Evolutionary conservation across 495 filamentous ascomycete species (phyloP).

Genomic region (Talaromyces borbonicus): DNA sequence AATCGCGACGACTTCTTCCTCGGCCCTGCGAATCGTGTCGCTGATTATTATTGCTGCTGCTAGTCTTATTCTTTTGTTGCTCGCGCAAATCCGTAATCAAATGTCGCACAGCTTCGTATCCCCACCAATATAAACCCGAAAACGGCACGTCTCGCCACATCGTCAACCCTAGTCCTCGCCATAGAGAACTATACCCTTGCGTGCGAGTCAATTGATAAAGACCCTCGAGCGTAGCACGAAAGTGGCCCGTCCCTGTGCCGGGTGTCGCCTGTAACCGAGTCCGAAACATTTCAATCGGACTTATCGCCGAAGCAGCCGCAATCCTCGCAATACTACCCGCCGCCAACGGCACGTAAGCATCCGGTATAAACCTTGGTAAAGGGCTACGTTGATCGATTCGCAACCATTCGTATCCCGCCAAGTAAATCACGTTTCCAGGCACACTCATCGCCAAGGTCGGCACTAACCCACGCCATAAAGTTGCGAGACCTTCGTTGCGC

Average conservation of each 20-base stretch:
- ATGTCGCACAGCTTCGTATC: conserved; percentile 75
- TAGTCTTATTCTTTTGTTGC: conserved; percentile 23
- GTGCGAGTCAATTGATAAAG: conserved; percentile 66
- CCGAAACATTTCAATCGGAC: conserved; percentile 89
- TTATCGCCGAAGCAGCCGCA: conserved; percentile 71
- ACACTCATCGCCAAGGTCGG: conserved; percentile 92
- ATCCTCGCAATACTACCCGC: conserved; percentile 71
- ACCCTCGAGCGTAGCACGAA: conserved; percentile 64
- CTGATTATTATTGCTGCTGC: conserved; percentile 11
- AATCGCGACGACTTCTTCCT: conserved; percentile 27
- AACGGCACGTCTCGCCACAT: conserved; percentile 97
- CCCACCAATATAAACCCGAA: conserved; percentile 95
- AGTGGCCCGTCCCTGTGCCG: conserved; percentile 46
- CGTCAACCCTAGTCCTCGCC: conserved; percentile 86
- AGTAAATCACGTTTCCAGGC: conserved; percentile 95
- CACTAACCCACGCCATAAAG: conserved; percentile 87
- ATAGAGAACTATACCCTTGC: conserved; percentile 72
- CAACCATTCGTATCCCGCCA: conserved; percentile 96
- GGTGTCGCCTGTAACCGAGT: conserved; percentile 78
- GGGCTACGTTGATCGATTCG: conserved; percentile 61
- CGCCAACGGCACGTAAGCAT: conserved; percentile 64
- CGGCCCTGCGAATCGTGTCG: conserved; percentile 55
- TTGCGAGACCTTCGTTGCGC: conserved; percentile 78
- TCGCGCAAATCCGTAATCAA: conserved; percentile 53
- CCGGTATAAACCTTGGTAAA: conserved; percentile 47